Base-by-base conservation (phyloP, 2,329 filamentous ascomycete genomes). In the Neofusicoccum ribis region DNA sequence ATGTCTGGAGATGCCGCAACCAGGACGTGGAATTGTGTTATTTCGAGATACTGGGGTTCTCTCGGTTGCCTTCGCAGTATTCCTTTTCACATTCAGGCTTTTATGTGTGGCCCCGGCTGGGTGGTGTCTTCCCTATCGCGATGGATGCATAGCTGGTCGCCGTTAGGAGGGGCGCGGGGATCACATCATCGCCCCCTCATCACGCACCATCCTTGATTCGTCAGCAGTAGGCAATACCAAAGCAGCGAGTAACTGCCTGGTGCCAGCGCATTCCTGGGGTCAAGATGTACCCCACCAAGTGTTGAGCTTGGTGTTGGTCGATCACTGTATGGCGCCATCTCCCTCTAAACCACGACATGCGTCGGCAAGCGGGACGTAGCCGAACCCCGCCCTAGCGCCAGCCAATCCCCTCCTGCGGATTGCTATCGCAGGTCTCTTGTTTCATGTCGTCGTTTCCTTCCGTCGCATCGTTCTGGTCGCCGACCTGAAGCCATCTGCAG, bases 151-250 rank as follows among this genome's bases (percentile, higher is more conserved):
- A 2, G n/a, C 12, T 47, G 43, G 56, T 37, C 41, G 27, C 37
- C 41, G 43, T 46, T n/a, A 27, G 20, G 50, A 56, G 61, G 61
- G 61, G 49, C 39, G n/a, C 27, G 50, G 50, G 49, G 34, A 64
- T 64, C 50, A 64, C 61, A 64, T 56, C 61, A 64, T 64, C 49
- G n/a, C 12, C 50, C 61, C 61, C 61, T 64, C 61, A 52, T 54
- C 49, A 64, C n/a, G 23, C 61, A 64, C 31, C 61, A 64, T 54
- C 11, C 36, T 27, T 37, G 34, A 64, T 64, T 64, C 39, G 61
- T 64, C 61, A 56, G 50, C 49, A 63, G 41, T 11, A 43, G 27
- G 15, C 37, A 15, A 11, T 31, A 5, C 54, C 54, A 36, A 6
- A 43, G 5, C 15, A 34, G 15, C 8, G 20, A 8, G 37, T 37